Conservation (phyloP, 441 rosid genomes). For the Daphne laureola region DNA sequence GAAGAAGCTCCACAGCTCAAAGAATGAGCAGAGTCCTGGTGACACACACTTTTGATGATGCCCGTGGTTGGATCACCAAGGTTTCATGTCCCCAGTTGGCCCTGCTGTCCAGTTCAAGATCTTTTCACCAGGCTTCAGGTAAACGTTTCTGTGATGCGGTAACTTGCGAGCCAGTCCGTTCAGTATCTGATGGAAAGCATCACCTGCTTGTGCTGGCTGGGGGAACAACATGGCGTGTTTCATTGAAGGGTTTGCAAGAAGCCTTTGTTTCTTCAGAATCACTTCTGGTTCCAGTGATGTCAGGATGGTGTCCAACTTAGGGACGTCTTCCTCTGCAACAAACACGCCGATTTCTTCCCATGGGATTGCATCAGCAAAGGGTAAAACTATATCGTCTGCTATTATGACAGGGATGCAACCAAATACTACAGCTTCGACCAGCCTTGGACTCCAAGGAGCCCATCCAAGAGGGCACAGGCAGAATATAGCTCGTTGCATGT, state of each 20-base stretch:
- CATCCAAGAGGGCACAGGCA: constrained; percentile 92
- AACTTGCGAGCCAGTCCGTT: constrained; percentile 80
- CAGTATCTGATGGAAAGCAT: constrained; percentile 86
- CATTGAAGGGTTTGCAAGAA: constrained; percentile 87
- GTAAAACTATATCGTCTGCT: constrained; percentile 85
- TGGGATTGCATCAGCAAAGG: constrained; percentile 91
- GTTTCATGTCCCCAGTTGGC: constrained; percentile 69
- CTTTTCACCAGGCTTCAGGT: constrained; percentile 48
- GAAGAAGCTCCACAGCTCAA: no score
- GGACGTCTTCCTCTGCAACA: constrained; percentile 77
- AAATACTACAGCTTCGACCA: constrained; percentile 95
- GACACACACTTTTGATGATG: no score
- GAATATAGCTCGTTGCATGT: constrained; percentile 87
- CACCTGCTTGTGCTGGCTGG: constrained; percentile 78
- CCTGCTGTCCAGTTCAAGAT: constrained; percentile 83
- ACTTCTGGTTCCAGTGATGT: constrained; percentile 71
- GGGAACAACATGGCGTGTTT: constrained; percentile 86
- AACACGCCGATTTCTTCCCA: constrained; percentile 93
- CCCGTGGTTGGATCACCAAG: constrained; percentile 39
- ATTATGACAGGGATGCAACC: constrained; percentile 94
- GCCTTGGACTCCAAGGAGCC: constrained; percentile 97
- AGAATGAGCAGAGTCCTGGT: no score
- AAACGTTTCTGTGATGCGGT: constrained; percentile 43
- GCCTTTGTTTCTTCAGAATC: constrained; percentile 74
- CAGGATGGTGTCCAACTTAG: constrained; percentile 62